Evolutionary conservation across 2,329 filamentous ascomycete species (phyloP).

Genomic region (Reticulascus tulasneorum): DNA sequence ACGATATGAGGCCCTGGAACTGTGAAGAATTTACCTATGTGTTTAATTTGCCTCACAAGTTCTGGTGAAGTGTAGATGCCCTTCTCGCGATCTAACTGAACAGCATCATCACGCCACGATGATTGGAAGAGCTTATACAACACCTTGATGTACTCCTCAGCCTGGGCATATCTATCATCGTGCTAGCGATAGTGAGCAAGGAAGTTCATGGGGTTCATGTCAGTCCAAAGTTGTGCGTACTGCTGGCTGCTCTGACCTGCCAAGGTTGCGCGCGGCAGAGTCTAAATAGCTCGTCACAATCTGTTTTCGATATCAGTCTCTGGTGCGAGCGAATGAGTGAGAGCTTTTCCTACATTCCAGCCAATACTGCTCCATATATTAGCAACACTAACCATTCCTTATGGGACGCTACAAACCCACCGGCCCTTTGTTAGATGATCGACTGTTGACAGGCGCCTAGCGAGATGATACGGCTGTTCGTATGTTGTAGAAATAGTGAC

Average conservation of each 20-base stretch:
- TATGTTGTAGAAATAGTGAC: slow-evolving; percentile 69
- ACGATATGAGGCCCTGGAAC: slow-evolving; percentile 64
- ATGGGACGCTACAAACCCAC: slow-evolving; percentile 30
- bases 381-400: too few species aligned
- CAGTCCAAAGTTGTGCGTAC: slow-evolving; percentile 12
- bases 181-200: slow-evolving; percentile 34
- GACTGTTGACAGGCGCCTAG: slow-evolving; percentile 59
- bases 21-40: slow-evolving; percentile 59
- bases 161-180: slow-evolving; percentile 61
- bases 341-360: slow-evolving; percentile 51
- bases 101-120: slow-evolving; percentile 64
- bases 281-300: slow-evolving; percentile 70
- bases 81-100: slow-evolving; percentile 53
- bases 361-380: slow-evolving; percentile 35
- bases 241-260: slow-evolving; percentile 49
- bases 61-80: slow-evolving; percentile 51
- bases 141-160: slow-evolving; percentile 61
- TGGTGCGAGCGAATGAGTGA: background rate
- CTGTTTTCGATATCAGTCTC: slow-evolving; percentile 21
- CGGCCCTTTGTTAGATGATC: slow-evolving; percentile 65
- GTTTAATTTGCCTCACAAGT: slow-evolving; percentile 62
- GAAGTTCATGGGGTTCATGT: background rate
- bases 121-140: slow-evolving; percentile 65
- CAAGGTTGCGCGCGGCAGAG: slow-evolving; percentile 63
- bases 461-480: slow-evolving; percentile 67